Conservation (phyloP, 306 rosid species). For the Cicer arietinum region DNA sequence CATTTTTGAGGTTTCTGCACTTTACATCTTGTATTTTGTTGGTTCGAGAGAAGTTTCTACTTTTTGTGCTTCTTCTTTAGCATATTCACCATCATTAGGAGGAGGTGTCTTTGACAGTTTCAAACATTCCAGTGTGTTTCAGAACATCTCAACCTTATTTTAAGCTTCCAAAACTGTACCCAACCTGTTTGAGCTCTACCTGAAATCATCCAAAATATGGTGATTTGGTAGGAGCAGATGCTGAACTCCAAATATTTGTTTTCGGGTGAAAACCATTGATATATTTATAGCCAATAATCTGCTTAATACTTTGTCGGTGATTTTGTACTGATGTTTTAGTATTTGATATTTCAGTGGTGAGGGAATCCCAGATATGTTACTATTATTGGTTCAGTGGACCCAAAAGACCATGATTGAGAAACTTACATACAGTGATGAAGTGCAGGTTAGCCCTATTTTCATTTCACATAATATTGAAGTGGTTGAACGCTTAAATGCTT, state of each 20-base stretch:
- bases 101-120: constrained; percentile 1
- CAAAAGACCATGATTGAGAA: constrained; percentile 91
- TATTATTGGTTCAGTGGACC: constrained; percentile 86
- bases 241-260: neutral
- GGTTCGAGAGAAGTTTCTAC: neutral
- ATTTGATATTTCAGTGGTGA: constrained; percentile 74
- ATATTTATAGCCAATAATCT: constrained; percentile 2
- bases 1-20: neutral
- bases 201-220: neutral
- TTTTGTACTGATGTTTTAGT: constrained; percentile 43
- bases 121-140: constrained; percentile 20
- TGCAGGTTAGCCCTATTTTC: constrained; percentile 70
- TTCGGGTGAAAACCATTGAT: neutral
- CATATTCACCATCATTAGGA: constrained; percentile 15
- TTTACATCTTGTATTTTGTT: constrained; percentile 2
- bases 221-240: constrained; percentile 25
- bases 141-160: constrained; percentile 4
- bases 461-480: constrained; percentile 26
- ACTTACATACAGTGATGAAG: constrained; percentile 84
- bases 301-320: neutral
- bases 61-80: neutral
- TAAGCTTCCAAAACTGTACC: neutral
- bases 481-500: constrained; percentile 41
- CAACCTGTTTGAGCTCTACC: constrained; percentile 20
- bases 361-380: constrained; percentile 88